These are phyloP conservation scores for Skeletonema grethae DNA, from an alignment of 108 stramenopile species.

Conservation along the genomic window DNA sequence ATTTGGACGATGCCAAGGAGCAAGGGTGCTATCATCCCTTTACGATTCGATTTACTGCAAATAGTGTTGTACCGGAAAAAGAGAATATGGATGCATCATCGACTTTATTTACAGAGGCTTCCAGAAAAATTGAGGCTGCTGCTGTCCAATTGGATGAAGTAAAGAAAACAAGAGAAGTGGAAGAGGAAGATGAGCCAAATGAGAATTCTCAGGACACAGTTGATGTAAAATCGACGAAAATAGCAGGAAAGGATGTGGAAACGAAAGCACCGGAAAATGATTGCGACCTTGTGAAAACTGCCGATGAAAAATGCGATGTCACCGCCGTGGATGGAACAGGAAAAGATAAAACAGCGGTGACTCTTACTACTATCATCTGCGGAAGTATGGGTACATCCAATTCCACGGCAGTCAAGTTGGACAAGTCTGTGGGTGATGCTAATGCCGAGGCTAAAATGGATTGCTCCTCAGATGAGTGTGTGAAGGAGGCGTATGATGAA, in stretches of 20 bases:
- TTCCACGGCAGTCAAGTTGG: background rate
- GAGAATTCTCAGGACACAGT: background rate
- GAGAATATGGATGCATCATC: background rate
- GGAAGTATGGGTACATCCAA: background rate
- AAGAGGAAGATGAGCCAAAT: background rate
- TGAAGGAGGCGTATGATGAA: background rate
- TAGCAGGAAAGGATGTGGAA: background rate
- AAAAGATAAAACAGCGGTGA: background rate
- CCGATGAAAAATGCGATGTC: background rate
- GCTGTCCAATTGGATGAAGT: slow-evolving; percentile 1
- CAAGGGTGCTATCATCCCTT: slow-evolving; percentile 1
- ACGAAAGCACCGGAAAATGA: slow-evolving; percentile 11
- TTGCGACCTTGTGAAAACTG: background rate
- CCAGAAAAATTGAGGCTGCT: slow-evolving; percentile 7
- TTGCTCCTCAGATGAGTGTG: background rate
- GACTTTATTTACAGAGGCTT: slow-evolving; percentile 2
- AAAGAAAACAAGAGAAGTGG: background rate
- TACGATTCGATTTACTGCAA: background rate
- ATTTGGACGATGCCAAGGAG: background rate
- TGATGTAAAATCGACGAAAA: background rate
- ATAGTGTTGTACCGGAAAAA: background rate
- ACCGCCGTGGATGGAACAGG: background rate
- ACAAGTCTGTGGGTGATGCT: background rate
- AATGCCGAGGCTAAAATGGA: background rate
- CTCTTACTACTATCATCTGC: background rate